Evolutionary conservation across 1,284 basidiomycete genomes (phyloP).

Genomic region (Marasmius sp.): DNA sequence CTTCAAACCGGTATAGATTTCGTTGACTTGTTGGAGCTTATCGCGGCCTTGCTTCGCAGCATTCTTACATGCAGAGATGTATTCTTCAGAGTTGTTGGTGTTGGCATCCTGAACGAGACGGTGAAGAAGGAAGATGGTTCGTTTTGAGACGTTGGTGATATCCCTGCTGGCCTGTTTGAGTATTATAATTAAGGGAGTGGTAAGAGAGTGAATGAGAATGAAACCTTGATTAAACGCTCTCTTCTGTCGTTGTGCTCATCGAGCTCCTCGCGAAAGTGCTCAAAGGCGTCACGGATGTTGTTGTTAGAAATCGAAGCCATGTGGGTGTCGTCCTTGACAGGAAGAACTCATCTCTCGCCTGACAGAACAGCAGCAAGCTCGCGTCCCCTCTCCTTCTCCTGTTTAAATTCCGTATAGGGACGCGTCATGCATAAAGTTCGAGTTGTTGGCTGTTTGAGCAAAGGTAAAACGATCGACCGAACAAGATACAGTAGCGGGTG

Average conservation of each 20-base stretch:
- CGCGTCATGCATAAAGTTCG: too few species aligned
- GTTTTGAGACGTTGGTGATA: constrained; percentile 92
- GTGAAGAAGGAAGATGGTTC: constrained; percentile 92
- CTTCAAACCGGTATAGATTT: constrained; percentile 62
- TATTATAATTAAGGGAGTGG: constrained; percentile 7
- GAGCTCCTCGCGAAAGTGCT: constrained; percentile 61
- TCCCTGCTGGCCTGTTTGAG: constrained; percentile 69
- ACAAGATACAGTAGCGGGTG: not conserved
- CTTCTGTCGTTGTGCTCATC: constrained; percentile 75
- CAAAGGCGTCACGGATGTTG: constrained; percentile 42
- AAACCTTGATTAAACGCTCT: constrained; percentile 84
- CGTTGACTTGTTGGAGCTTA: constrained; percentile 74
- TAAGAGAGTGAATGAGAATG: constrained; percentile 8
- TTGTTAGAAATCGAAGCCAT: not conserved
- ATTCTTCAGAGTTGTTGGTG: constrained; percentile 31
- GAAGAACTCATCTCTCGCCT: too few species aligned
- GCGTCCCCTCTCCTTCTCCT: too few species aligned
- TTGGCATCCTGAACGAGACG: constrained; percentile 59
- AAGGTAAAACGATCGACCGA: not conserved
- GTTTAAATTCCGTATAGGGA: too few species aligned
- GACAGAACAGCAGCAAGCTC: too few species aligned
- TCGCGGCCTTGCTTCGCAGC: constrained; percentile 59
- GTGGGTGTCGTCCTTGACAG: not conserved
- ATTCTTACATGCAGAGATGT: constrained; percentile 30
- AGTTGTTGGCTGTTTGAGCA: too few species aligned